These are phyloP conservation scores for Chlorella variabilis DNA, from an alignment of 163 green algal genomes.

Conservation along the genomic window DNA sequence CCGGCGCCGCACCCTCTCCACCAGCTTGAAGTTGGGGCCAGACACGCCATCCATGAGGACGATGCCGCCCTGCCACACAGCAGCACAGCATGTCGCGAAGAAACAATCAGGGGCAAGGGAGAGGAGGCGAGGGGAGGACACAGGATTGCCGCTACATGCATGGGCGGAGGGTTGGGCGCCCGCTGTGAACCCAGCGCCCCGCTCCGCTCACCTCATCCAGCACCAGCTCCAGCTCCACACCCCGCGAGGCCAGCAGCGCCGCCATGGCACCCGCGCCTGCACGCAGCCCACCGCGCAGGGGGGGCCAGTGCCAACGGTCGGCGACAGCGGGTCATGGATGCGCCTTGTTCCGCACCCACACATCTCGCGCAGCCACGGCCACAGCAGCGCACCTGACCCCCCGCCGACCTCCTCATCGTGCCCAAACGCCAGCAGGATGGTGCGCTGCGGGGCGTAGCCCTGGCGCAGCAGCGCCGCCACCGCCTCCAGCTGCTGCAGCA, in stretches of 20 bases:
- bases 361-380: not conserved
- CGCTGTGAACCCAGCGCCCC: not conserved
- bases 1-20: not conserved
- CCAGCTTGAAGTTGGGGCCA: not conserved
- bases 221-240: conserved; percentile 41
- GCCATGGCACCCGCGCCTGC: conserved; percentile 30
- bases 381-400: not conserved
- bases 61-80: not conserved
- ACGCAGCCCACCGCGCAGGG: not conserved
- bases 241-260: conserved; percentile 16
- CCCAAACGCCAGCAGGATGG: conserved; percentile 72
- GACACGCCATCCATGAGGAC: conserved; percentile 19
- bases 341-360: too few relatives aligned
- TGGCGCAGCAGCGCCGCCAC: conserved; percentile 55
- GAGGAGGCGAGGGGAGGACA: too few relatives aligned
- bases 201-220: conserved; percentile 44
- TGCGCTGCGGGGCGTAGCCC: conserved; percentile 60
- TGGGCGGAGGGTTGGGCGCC: too few relatives aligned
- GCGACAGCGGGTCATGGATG: too few relatives aligned
- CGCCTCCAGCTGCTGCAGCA: conserved; percentile 70
- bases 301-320: not conserved
- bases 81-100: too few relatives aligned
- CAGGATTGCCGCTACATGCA: too few relatives aligned
- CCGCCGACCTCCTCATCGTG: conserved; percentile 74
- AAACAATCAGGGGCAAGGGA: too few relatives aligned